A percentile compares a stretch with the other conserved stretches of the same genome.
Conservation (phyloP, 257 asterid species). For the Leptodermis oblonga region DNA sequence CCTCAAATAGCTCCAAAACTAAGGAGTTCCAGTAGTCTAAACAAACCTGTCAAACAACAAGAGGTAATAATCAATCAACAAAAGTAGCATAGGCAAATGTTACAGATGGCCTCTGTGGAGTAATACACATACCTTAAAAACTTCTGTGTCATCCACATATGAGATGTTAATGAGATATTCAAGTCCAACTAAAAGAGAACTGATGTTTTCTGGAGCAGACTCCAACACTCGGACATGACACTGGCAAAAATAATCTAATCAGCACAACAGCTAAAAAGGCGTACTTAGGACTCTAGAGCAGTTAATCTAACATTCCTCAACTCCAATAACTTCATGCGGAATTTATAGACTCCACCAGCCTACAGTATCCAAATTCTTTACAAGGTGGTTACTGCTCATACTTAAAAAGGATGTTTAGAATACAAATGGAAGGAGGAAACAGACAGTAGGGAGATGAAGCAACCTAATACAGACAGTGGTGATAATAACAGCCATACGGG, state of each 20-base stretch:
- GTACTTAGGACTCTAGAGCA: neutral
- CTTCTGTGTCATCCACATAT: conserved; percentile 97
- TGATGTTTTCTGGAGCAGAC: conserved; percentile 67
- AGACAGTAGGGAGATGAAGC: neutral
- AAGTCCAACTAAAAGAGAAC: conserved; percentile 68
- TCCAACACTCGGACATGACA: conserved; percentile 84
- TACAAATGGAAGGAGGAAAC: neutral
- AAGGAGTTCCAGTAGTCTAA: conserved; percentile 95
- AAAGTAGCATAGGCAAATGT: neutral
- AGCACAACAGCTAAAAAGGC: conserved; percentile 6
- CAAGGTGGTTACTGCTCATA: neutral
- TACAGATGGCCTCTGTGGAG: neutral
- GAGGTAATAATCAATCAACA: neutral
- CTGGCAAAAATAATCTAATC: conserved; percentile 39
- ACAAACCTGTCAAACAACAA: conserved; percentile 62
- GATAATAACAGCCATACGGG: neutral
- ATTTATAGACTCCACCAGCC: neutral
- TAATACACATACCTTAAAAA: conserved; percentile 68
- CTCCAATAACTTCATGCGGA: neutral
- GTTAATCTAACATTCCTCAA: neutral
- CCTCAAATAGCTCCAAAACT: conserved; percentile 87
- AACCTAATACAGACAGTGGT: neutral
- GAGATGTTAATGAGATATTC: conserved; percentile 89
- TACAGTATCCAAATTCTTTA: neutral
- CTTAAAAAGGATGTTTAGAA: neutral